A percentile compares a stretch with the other conserved stretches of the same genome.
Conservation (phyloP, 345 rosid species). For the Lumnitzera littorea region DNA sequence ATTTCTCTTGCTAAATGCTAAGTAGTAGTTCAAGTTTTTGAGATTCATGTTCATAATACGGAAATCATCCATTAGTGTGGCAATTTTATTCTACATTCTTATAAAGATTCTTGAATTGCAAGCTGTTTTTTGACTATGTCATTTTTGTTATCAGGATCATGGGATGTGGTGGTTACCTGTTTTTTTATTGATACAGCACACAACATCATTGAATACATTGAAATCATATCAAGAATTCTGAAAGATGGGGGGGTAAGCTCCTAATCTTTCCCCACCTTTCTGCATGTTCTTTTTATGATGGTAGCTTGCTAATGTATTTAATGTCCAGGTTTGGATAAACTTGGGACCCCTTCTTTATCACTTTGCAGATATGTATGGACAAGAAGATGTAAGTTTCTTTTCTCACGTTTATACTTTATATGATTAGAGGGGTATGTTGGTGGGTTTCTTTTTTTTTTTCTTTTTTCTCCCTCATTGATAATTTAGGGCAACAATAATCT, state of each 20-base stretch:
- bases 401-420: not conserved
- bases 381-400: constrained; percentile 54
- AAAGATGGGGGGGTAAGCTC: constrained; percentile 88
- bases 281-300: not conserved
- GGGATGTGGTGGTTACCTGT: constrained; percentile 97
- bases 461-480: not conserved
- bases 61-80: too few relatives aligned
- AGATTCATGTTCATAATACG: too few relatives aligned
- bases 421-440: too few relatives aligned
- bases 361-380: constrained; percentile 81
- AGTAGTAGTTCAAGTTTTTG: too few relatives aligned
- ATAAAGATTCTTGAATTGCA: not conserved
- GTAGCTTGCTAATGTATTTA: constrained; percentile 5
- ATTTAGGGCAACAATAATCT: too few relatives aligned
- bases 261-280: constrained; percentile 2
- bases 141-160: constrained; percentile 43
- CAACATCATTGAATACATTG: constrained; percentile 84
- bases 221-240: constrained; percentile 81
- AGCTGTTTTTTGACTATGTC: not conserved
- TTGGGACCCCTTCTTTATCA: constrained; percentile 91
- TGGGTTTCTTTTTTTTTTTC: not conserved
- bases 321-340: constrained; percentile 86
- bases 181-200: constrained; percentile 97
- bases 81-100: not conserved
- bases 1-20: too few relatives aligned